Evolutionary conservation across 2,329 filamentous ascomycete species (phyloP).

Genomic region (Mollisia scopiformis): DNA sequence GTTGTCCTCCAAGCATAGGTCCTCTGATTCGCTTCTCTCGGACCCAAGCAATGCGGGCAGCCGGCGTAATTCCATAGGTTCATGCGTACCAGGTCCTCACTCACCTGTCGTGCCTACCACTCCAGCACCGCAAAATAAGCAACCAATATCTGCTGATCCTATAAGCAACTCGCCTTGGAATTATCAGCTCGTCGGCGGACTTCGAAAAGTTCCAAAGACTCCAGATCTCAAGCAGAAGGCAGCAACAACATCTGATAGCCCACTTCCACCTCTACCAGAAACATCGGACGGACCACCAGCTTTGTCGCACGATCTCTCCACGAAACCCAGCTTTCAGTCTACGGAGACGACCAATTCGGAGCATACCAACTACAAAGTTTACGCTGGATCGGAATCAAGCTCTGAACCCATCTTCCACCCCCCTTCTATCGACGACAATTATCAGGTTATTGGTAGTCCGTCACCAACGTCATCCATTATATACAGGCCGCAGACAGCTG

Average conservation of each 20-base stretch:
- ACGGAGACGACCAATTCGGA: conserved; percentile 35
- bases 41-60: conserved; percentile 25
- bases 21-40: conserved; percentile 30
- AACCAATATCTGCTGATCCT: conserved; percentile 34
- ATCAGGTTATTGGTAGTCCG: conserved; percentile 53
- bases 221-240: conserved; percentile 37
- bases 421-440: conserved; percentile 44
- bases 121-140: conserved; percentile 29
- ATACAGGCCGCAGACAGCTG: conserved; percentile 35
- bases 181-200: conserved; percentile 37
- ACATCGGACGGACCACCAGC: conserved; percentile 25
- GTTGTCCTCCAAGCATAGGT: conserved; percentile 26
- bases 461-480: conserved; percentile 43
- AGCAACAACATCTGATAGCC: conserved; percentile 18
- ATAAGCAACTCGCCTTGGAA: conserved; percentile 36
- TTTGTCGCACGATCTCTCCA: conserved; percentile 32
- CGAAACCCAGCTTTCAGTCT: conserved; percentile 38
- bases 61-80: conserved; percentile 30
- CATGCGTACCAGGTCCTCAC: conserved; percentile 30
- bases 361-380: conserved; percentile 39
- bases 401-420: conserved; percentile 26
- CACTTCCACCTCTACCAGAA: conserved; percentile 32
- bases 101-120: conserved; percentile 26
- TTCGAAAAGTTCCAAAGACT: conserved; percentile 39
- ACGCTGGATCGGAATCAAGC: conserved; percentile 23